Evolutionary conservation across 208 protist genomes (phyloP).

Genomic region (Phytomonas serpens): DNA sequence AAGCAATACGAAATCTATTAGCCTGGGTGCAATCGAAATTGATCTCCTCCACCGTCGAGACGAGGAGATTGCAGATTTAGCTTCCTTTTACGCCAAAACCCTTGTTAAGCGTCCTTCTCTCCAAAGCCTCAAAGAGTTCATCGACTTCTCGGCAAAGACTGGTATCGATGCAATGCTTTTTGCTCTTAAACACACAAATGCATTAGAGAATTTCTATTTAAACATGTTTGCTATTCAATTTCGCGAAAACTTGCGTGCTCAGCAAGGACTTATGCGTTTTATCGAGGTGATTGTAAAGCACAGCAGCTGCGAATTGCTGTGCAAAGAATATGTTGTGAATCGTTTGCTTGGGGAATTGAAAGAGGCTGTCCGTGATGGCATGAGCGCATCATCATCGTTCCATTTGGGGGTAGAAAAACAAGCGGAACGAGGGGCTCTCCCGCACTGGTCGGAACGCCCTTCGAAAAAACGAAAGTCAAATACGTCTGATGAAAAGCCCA

Average conservation of each 20-base stretch:
- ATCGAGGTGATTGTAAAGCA: neutral
- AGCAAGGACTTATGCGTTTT: neutral
- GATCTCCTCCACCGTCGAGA: constrained; percentile 56
- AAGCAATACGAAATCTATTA: neutral
- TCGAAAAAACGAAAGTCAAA: neutral
- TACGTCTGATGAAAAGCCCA: neutral
- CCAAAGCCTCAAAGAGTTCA: constrained; percentile 27
- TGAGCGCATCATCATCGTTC: neutral
- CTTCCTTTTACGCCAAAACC: constrained; percentile 42
- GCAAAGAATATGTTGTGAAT: neutral
- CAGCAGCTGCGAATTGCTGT: neutral
- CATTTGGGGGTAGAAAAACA: neutral
- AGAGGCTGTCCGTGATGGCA: neutral
- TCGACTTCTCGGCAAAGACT: constrained; percentile 20
- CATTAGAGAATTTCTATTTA: constrained; percentile 19
- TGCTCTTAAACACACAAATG: constrained; percentile 42
- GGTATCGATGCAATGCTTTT: constrained; percentile 22
- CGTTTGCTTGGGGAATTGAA: constrained; percentile 1
- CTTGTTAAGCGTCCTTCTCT: constrained; percentile 21
- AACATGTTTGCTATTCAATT: neutral
- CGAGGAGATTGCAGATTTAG: constrained; percentile 69
- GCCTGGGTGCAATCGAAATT: constrained; percentile 45
- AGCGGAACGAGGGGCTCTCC: neutral
- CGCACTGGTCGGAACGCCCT: neutral
- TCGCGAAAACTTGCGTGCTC: neutral